Conservation (phyloP, 176 grass and related monocot species). For the Puccinellia tenuiflora region DNA sequence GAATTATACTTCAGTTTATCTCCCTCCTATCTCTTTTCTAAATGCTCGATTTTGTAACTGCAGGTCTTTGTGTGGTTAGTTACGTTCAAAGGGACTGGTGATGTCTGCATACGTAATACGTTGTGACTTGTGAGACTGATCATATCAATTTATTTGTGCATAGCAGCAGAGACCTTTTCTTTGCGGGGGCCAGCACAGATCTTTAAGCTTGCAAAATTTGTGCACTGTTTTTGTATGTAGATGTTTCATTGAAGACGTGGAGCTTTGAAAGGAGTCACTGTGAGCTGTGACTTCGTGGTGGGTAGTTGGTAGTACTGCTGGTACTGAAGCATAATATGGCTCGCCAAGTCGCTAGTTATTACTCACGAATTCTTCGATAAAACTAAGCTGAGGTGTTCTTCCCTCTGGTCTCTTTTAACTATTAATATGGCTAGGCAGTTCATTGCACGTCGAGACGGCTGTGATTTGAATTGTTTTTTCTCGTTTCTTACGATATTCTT, state of each 20-base stretch:
- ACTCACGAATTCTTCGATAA: too few relatives aligned
- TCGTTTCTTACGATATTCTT: background rate
- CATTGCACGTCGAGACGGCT: conserved; percentile 13
- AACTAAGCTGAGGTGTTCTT: too few relatives aligned
- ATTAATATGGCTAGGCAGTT: too few relatives aligned
- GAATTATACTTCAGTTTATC: background rate
- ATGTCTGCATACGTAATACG: too few relatives aligned
- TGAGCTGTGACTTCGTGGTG: conserved; percentile 16
- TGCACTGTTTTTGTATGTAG: background rate
- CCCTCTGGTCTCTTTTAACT: too few relatives aligned
- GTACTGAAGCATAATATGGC: conserved; percentile 1
- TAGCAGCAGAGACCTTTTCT: background rate
- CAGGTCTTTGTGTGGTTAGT: background rate
- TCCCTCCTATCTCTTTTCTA: background rate
- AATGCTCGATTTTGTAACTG: conserved; percentile 8
- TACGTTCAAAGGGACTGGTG: background rate
- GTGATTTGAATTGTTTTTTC: background rate
- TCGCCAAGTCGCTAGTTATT: too few relatives aligned
- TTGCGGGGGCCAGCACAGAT: too few relatives aligned
- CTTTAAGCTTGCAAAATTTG: background rate
- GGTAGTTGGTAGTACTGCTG: background rate
- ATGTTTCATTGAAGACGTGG: background rate
- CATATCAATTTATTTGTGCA: background rate
- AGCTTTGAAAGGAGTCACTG: background rate
- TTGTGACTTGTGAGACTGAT: background rate